phyloP scores from a whole-genome alignment of 2,329 filamentous ascomycete genomes.

The Penicillium carneum region DNA sequence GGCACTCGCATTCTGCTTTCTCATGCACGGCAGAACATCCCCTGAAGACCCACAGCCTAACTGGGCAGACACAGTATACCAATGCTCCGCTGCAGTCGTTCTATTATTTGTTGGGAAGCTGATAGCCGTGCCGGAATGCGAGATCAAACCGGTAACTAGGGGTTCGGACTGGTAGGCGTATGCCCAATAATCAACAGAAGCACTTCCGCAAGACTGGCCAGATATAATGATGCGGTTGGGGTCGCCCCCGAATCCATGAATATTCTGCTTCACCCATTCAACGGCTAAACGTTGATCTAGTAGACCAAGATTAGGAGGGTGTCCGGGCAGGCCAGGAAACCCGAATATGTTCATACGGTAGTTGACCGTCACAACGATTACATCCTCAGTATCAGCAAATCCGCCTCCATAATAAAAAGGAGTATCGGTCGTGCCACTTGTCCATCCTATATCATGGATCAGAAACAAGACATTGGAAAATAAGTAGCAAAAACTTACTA shows the following conservation, averaged over 20 bases:
- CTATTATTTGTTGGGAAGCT: conserved; percentile 55
- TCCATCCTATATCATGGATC: conserved; percentile 41
- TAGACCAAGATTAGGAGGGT: conserved; percentile 57
- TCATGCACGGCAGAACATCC: conserved; percentile 51
- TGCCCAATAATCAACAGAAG: conserved; percentile 41
- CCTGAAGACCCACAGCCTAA: conserved; percentile 48
- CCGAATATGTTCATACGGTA: conserved; percentile 54
- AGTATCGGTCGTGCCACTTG: conserved; percentile 44
- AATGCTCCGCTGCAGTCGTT: conserved; percentile 49
- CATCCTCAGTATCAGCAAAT: conserved; percentile 47
- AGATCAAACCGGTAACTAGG: conserved; percentile 48
- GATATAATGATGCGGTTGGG: conserved; percentile 55
- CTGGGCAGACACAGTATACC: conserved; percentile 51
- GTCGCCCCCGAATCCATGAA: conserved; percentile 61
- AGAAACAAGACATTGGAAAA: background rate
- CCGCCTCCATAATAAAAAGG: conserved; percentile 48
- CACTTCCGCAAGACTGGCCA: conserved; percentile 55
- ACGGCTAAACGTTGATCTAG: conserved; percentile 61
- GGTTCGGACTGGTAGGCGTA: conserved; percentile 46
- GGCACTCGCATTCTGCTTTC: conserved; percentile 43
- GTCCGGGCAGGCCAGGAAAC: conserved; percentile 45
- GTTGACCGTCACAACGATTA: conserved; percentile 53
- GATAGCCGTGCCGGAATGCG: conserved; percentile 48
- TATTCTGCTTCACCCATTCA: conserved; percentile 61
- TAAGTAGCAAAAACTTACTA: conserved; percentile 25